Evolutionary conservation across 1,139 yeast genomes (phyloP).

Genomic region (Eremothecium gossypii): DNA sequence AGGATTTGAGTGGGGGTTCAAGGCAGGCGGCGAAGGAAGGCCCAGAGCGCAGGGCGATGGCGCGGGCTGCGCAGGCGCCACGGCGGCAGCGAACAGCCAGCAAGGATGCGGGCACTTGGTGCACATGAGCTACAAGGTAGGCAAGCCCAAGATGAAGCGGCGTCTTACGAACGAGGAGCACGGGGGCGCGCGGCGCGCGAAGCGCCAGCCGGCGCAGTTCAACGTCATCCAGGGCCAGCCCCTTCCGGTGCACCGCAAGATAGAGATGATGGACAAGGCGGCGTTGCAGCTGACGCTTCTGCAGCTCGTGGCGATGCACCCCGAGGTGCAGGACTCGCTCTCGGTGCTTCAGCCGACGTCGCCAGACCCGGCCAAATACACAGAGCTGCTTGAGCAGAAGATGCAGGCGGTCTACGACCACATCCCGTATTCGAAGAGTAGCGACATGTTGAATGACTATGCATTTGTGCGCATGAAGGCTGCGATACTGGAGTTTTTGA

Average conservation of each 20-base stretch:
- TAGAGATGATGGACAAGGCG: conserved; percentile 26
- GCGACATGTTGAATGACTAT: conserved; percentile 45
- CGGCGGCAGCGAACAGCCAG: background rate
- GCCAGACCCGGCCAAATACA: conserved; percentile 16
- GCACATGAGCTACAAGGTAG: conserved; percentile 3
- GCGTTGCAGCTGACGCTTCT: conserved; percentile 20
- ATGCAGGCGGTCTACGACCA: conserved; percentile 17
- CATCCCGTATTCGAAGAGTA: conserved; percentile 25
- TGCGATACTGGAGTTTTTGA: conserved; percentile 61
- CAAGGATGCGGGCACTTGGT: conserved; percentile 1
- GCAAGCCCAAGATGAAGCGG: conserved; percentile 10
- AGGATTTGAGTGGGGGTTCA: conserved; percentile 28
- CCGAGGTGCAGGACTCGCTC: conserved; percentile 19
- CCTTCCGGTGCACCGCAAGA: conserved; percentile 24
- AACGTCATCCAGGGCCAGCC: conserved; percentile 26
- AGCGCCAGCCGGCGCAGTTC: conserved; percentile 11
- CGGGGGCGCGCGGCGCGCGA: conserved; percentile 5
- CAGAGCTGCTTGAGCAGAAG: conserved; percentile 17
- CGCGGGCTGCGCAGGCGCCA: background rate
- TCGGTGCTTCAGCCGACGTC: conserved; percentile 17
- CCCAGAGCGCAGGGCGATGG: conserved; percentile 1
- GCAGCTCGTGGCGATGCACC: conserved; percentile 21
- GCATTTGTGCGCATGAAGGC: conserved; percentile 80
- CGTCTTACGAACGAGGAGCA: conserved; percentile 8
- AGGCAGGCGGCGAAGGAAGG: conserved; percentile 3